A percentile compares a stretch with the other conserved stretches of the same genome.
phyloP scores from a whole-genome alignment of 2,329 filamentous ascomycete species.

The Beauveria asiatica region DNA sequence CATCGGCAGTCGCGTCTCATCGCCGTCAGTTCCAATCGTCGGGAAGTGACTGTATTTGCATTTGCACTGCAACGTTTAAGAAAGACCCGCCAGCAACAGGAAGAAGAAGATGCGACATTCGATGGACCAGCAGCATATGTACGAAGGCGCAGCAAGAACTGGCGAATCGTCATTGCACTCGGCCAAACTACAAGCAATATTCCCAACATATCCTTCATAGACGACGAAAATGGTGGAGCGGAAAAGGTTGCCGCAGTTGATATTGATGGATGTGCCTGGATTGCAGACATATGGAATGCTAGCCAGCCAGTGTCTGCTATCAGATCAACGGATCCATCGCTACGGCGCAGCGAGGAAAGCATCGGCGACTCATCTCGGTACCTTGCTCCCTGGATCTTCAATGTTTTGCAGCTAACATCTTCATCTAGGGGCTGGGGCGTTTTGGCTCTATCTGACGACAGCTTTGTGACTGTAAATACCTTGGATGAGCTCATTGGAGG shows the following conservation, averaged over 20 bases:
- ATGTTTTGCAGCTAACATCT: background rate
- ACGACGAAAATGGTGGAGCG: conserved; percentile 37
- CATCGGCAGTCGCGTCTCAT: conserved; percentile 76
- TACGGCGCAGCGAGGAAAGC: conserved; percentile 23
- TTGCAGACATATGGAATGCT: conserved; percentile 44
- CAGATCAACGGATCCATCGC: conserved; percentile 12
- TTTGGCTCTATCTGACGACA: conserved; percentile 34
- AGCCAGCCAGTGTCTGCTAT: conserved; percentile 21
- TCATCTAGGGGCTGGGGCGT: conserved; percentile 39
- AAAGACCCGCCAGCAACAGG: background rate
- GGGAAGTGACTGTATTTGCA: conserved; percentile 45
- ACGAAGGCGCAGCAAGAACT: conserved; percentile 35
- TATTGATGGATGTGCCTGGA: conserved; percentile 38
- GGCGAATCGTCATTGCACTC: conserved; percentile 41
- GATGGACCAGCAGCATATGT: conserved; percentile 24
- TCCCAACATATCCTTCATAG: conserved; percentile 44
- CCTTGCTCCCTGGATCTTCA: background rate
- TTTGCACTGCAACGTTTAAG: conserved; percentile 26
- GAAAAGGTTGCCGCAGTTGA: conserved; percentile 44
- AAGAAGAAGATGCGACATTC: background rate
- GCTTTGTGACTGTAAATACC: conserved; percentile 31
- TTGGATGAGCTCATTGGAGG: conserved; percentile 26
- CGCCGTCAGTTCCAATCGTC: conserved; percentile 72
- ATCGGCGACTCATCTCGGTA: conserved; percentile 21
- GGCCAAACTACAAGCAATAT: conserved; percentile 36